A percentile compares a stretch with the other conserved stretches of the same genome.
Evolutionary conservation across 345 rosid species (phyloP).

Genomic region (Rhodamnia argentea): DNA sequence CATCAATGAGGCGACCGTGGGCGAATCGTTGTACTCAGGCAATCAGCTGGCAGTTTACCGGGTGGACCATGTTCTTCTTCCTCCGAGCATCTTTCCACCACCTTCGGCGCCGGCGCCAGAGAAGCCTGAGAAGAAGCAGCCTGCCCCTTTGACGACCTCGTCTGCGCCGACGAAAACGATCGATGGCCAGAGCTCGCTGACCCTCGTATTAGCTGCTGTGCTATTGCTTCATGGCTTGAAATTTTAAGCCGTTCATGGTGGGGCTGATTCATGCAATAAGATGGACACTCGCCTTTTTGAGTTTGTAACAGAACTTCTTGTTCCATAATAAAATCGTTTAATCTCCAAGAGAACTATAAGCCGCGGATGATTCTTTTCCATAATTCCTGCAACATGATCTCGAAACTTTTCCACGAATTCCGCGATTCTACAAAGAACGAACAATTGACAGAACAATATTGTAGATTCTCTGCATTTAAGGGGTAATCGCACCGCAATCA

Average conservation of each 20-base stretch:
- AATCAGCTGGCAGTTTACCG: constrained; percentile 4
- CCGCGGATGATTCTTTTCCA: neutral
- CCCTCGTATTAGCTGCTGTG: neutral
- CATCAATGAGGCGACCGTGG: constrained; percentile 2
- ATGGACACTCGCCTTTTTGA: neutral
- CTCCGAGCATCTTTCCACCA: constrained; percentile 7
- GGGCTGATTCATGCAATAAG: neutral
- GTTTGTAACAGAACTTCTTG: neutral
- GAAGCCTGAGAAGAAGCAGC: constrained; percentile 1
- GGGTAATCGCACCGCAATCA: neutral
- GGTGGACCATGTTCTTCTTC: constrained; percentile 7
- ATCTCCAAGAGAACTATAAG: neutral
- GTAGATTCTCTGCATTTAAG: neutral
- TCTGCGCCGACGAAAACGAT: neutral
- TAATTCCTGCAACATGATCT: neutral
- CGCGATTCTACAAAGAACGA: neutral
- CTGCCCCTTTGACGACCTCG: neutral
- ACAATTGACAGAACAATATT: neutral
- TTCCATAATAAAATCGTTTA: neutral
- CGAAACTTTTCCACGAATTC: neutral
- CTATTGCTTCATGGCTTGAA: neutral
- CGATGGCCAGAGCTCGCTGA: neutral
- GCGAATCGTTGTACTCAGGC: neutral
- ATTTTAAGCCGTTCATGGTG: neutral
- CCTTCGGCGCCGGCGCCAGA: neutral